Evolutionary conservation across 106 monocot species (phyloP).

Genomic region (Agapanthus africanus): DNA sequence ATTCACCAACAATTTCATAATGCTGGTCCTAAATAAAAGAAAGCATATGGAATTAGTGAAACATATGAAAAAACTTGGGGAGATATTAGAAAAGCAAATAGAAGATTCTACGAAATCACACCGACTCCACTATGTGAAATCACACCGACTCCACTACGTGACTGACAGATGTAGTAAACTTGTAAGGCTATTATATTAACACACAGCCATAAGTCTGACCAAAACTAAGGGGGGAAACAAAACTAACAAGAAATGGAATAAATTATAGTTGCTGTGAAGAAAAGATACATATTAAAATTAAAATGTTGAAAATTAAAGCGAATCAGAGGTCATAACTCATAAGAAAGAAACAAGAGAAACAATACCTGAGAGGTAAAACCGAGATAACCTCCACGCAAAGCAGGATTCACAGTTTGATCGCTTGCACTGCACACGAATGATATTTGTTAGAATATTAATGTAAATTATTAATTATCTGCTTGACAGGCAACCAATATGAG

Average conservation of each 20-base stretch:
- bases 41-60: no score
- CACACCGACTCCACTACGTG: no score
- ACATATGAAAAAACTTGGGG: no score
- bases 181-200: neutral
- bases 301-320: neutral
- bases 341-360: neutral
- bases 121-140: neutral
- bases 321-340: neutral
- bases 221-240: neutral
- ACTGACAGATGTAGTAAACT: no score
- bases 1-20: no score
- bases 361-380: slow-evolving; percentile 72
- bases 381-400: slow-evolving; percentile 53
- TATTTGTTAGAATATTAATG: neutral
- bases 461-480: no score
- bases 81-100: no score
- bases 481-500: neutral
- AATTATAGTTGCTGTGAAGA: neutral
- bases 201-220: neutral
- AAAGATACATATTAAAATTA: neutral
- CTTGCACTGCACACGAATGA: slow-evolving; percentile 33
- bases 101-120: no score
- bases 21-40: no score
- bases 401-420: slow-evolving; percentile 52
- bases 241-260: neutral